Evolutionary conservation across 345 rosid genomes (phyloP).

Genomic region (Iberis pinnata): DNA sequence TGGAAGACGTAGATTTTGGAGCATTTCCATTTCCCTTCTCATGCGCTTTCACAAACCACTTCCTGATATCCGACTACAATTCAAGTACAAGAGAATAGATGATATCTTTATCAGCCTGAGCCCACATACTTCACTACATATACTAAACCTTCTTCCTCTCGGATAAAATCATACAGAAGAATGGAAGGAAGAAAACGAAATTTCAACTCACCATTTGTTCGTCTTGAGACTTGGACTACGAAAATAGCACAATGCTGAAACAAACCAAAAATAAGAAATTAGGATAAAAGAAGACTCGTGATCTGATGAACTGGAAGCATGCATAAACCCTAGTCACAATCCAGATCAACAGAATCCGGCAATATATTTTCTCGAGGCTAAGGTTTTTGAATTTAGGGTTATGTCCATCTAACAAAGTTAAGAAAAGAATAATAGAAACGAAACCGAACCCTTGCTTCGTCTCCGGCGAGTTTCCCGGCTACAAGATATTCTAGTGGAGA

Average conservation of each 20-base stretch:
- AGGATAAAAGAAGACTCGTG: not conserved
- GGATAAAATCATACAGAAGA: not conserved
- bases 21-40: conserved; percentile 53
- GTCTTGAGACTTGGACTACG: conserved; percentile 9
- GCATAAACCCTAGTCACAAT: conserved; percentile 26
- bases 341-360: conserved; percentile 12
- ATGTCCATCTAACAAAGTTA: not conserved
- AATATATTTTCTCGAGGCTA: conserved; percentile 1
- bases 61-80: conserved; percentile 88
- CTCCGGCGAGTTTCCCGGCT: conserved; percentile 22
- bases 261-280: conserved; percentile 9
- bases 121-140: conserved; percentile 2
- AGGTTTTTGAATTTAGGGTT: conserved; percentile 17
- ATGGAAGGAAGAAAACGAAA: conserved; percentile 5
- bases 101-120: not conserved
- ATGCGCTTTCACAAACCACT: conserved; percentile 95
- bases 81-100: conserved; percentile 19
- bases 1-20: conserved; percentile 32
- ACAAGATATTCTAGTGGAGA: conserved; percentile 7
- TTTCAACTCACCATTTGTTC: conserved; percentile 21
- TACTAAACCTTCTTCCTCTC: not conserved
- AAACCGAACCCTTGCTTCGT: conserved; percentile 20
- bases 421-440: not conserved
- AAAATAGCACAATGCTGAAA: conserved; percentile 28
- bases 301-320: conserved; percentile 10